These are phyloP conservation scores for Ustilago esculenta DNA, from an alignment of 1,284 basidiomycete genomes.

Conservation along the genomic window DNA sequence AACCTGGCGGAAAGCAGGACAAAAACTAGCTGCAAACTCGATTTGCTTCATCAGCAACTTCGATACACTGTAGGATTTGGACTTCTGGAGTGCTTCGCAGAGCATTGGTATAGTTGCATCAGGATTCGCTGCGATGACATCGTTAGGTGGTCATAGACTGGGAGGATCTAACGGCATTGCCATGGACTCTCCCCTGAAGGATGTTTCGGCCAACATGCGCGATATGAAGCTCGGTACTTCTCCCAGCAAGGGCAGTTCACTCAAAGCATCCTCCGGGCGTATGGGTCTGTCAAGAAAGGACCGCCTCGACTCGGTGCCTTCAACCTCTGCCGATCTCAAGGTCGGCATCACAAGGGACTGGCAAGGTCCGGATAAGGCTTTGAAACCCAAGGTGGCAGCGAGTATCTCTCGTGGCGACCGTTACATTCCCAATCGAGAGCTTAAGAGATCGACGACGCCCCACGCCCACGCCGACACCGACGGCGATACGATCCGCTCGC, in stretches of 20 bases:
- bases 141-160: neutral
- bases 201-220: conserved; percentile 51
- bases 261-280: conserved; percentile 22
- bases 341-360: conserved; percentile 56
- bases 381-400: conserved; percentile 39
- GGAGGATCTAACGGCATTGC: neutral
- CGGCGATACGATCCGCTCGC: conserved; percentile 52
- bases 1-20: neutral
- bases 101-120: no score
- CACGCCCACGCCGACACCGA: conserved; percentile 47
- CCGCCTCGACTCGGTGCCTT: conserved; percentile 42
- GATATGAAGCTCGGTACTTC: conserved; percentile 39
- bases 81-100: no score
- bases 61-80: no score
- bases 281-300: conserved; percentile 41
- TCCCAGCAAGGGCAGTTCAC: conserved; percentile 28
- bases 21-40: neutral
- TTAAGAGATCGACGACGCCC: conserved; percentile 40
- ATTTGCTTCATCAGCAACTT: no score
- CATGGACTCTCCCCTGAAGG: conserved; percentile 53
- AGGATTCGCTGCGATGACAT: neutral
- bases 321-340: conserved; percentile 32
- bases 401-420: conserved; percentile 60
- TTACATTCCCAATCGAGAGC: conserved; percentile 62
- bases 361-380: conserved; percentile 51